A percentile compares a stretch with the other conserved stretches of the same genome.
These are phyloP conservation scores for Chlamydomonas incerta DNA, from an alignment of 139 green algal species.

Conservation along the genomic window DNA sequence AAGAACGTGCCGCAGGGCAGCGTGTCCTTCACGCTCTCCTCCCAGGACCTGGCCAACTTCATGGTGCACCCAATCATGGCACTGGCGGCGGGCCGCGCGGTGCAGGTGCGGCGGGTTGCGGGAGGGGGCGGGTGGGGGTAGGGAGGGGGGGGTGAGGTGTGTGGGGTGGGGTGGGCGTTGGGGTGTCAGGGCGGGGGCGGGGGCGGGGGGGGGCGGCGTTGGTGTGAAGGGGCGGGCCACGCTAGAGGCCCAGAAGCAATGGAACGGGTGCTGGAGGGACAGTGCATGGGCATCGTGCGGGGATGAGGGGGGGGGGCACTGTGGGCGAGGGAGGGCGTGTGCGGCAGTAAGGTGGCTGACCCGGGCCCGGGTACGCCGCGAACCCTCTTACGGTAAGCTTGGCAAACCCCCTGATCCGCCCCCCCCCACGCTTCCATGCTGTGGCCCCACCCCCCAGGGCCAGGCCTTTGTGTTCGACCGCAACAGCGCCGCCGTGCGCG, in stretches of 20 bases:
- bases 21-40: constrained; percentile 30
- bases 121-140: neutral
- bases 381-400: neutral
- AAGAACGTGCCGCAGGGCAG: constrained; percentile 43
- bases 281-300: no score
- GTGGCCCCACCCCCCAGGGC: neutral
- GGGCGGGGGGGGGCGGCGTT: no score
- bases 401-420: neutral
- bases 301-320: no score
- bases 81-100: neutral
- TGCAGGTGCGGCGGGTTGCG: neutral
- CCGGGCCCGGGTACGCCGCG: no score
- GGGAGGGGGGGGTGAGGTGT: no score
- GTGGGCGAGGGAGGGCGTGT: no score
- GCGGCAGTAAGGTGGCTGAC: no score
- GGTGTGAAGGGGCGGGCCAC: no score
- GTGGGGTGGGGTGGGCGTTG: no score
- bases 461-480: constrained; percentile 17
- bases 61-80: constrained; percentile 41
- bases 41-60: constrained; percentile 35
- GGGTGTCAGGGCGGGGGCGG: no score
- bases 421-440: neutral
- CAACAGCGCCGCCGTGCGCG: neutral
- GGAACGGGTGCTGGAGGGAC: no score
- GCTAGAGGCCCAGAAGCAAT: no score